Percentiles rank a stretch among this genome's conserved stretches.
phyloP scores from a whole-genome alignment of 352 stramenopile genomes.

The Globisporangium abappressorium region DNA sequence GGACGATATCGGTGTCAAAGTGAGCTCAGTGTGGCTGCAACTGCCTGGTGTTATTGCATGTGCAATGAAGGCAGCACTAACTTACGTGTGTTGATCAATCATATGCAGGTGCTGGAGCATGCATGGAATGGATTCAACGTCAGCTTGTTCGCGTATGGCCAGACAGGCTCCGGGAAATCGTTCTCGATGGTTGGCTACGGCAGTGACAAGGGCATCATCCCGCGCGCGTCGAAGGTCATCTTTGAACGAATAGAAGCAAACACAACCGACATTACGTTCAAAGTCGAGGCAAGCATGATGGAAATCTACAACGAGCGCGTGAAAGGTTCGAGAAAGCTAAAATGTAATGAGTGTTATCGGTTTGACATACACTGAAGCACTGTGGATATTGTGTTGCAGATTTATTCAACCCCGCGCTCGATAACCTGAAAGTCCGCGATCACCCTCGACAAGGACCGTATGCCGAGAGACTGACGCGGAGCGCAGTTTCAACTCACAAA shows the following conservation, averaged over 20 bases:
- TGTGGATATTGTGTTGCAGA: conserved; percentile 28
- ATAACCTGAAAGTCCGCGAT: conserved; percentile 88
- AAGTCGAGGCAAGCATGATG: conserved; percentile 89
- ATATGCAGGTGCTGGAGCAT: conserved; percentile 74
- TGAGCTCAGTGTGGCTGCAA: conserved; percentile 8
- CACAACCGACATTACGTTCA: conserved; percentile 51
- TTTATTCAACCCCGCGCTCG: conserved; percentile 77
- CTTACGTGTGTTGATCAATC: neutral
- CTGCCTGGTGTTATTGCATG: neutral
- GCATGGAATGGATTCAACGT: conserved; percentile 91
- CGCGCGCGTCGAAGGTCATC: conserved; percentile 76
- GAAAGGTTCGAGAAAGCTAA: conserved; percentile 42
- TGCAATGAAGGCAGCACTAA: neutral
- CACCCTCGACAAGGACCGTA: conserved; percentile 84
- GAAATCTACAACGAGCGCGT: conserved; percentile 90
- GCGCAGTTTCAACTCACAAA: conserved; percentile 74
- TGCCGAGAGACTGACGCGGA: conserved; percentile 73
- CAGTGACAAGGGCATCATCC: conserved; percentile 80
- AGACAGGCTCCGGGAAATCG: conserved; percentile 84
- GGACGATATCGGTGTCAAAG: conserved; percentile 83
- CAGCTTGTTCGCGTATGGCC: conserved; percentile 84
- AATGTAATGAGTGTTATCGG: neutral
- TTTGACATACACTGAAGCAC: neutral
- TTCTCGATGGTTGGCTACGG: conserved; percentile 89
- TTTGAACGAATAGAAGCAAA: conserved; percentile 74